Evolutionary conservation across 148 eudicot species (phyloP).

Genomic region (Rhododendron williamsianum): DNA sequence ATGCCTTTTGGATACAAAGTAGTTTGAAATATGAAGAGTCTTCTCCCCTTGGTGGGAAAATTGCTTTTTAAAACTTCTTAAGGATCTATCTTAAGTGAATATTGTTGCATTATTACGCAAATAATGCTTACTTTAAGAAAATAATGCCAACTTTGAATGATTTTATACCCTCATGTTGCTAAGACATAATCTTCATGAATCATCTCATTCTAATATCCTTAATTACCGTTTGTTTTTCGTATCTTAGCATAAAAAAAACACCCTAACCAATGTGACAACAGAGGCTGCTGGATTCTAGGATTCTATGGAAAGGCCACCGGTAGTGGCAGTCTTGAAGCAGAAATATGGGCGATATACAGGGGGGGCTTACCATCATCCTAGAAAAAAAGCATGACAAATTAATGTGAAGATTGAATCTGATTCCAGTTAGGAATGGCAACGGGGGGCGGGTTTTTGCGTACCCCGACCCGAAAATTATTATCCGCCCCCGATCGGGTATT

Average conservation of each 20-base stretch:
- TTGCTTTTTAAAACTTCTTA: background rate
- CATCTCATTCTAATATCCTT: background rate
- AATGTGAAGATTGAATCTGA: too few relatives aligned
- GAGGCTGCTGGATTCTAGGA: too few relatives aligned
- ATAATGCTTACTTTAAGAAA: background rate
- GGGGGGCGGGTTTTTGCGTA: too few relatives aligned
- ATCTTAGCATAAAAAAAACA: background rate
- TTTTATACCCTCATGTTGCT: conserved; percentile 5
- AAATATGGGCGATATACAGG: too few relatives aligned
- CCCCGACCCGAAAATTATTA: too few relatives aligned
- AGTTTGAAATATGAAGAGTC: background rate
- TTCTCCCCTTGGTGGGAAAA: background rate
- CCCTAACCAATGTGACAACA: background rate
- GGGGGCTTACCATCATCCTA: too few relatives aligned
- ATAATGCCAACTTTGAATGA: background rate
- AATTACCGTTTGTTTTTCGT: background rate
- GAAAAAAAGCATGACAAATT: too few relatives aligned
- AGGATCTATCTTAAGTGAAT: background rate
- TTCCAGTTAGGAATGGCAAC: too few relatives aligned
- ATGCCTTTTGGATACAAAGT: background rate
- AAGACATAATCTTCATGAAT: background rate
- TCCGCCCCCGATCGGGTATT: too few relatives aligned
- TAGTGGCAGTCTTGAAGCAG: too few relatives aligned
- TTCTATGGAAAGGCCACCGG: too few relatives aligned
- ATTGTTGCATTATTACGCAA: background rate